phyloP scores from a whole-genome alignment of 2,329 filamentous ascomycete species.

The Hymenoscyphus albidus region DNA sequence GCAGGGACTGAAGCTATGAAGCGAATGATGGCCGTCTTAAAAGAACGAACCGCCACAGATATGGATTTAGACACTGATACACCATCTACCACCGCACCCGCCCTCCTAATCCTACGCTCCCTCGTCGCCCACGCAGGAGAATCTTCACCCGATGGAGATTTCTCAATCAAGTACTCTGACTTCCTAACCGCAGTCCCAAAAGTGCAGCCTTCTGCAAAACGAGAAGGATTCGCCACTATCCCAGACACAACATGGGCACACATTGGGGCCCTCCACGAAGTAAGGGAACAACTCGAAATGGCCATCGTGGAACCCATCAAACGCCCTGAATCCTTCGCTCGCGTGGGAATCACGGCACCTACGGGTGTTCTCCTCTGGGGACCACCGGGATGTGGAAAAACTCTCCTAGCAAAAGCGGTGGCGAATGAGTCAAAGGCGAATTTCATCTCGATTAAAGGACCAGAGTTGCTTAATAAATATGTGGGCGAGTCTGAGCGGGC shows the following conservation, averaged over 20 bases:
- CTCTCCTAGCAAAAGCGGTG: conserved; percentile 90
- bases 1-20: conserved; percentile 39
- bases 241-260: conserved; percentile 91
- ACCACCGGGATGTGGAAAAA: conserved; percentile 95
- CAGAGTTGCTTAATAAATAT: conserved; percentile 95
- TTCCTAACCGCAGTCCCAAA: conserved; percentile 72
- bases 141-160: conserved; percentile 48
- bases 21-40: conserved; percentile 35
- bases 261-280: conserved; percentile 77
- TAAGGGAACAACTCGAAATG: conserved; percentile 76
- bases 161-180: conserved; percentile 60
- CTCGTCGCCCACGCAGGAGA: conserved; percentile 53
- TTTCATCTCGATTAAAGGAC: conserved; percentile 97
- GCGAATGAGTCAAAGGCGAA: conserved; percentile 94
- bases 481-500: conserved; percentile 94
- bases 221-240: conserved; percentile 92
- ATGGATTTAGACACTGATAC: conserved; percentile 34
- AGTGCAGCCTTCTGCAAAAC: conserved; percentile 76
- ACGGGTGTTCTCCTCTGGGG: conserved; percentile 94
- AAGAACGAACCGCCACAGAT: conserved; percentile 27
- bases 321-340: conserved; percentile 70
- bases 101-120: conserved; percentile 44
- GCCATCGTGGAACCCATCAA: conserved; percentile 90
- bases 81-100: conserved; percentile 20
- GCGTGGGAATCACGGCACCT: conserved; percentile 74